Conservation (phyloP, 1,284 basidiomycete species). For the Mycena citricolor region DNA sequence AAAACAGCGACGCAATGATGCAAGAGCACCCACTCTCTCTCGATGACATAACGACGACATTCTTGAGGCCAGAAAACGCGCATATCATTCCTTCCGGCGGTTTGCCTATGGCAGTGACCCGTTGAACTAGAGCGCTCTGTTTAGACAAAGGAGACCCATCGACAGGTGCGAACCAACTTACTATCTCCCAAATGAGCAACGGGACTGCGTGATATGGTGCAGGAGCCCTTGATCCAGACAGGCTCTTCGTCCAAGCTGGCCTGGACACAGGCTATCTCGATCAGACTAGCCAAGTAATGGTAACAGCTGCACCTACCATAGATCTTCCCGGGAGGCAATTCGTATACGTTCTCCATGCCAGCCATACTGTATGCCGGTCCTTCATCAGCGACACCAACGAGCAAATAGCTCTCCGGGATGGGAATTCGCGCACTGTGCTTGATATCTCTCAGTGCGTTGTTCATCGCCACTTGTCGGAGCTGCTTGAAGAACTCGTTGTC, state of each 20-base stretch:
- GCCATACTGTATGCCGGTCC: constrained; percentile 55
- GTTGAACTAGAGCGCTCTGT: constrained; percentile 50
- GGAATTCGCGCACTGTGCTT: constrained; percentile 73
- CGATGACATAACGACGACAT: constrained; percentile 74
- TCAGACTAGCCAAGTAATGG: neutral
- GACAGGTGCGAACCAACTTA: constrained; percentile 28
- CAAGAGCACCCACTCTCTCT: constrained; percentile 37
- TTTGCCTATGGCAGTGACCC: constrained; percentile 68
- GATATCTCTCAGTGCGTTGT: constrained; percentile 64
- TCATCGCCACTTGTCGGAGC: constrained; percentile 55
- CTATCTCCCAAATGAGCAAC: constrained; percentile 67
- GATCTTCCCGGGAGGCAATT: constrained; percentile 53
- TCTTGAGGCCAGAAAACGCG: constrained; percentile 61
- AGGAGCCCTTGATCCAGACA: constrained; percentile 36
- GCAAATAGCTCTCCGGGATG: constrained; percentile 61
- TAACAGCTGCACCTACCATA: constrained; percentile 49
- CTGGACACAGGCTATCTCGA: constrained; percentile 37
- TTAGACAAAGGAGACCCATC: constrained; percentile 6
- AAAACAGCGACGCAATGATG: neutral
- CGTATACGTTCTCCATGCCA: constrained; percentile 52
- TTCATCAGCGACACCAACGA: constrained; percentile 81
- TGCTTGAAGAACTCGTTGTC: constrained; percentile 60
- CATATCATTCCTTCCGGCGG: constrained; percentile 59
- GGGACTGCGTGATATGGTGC: constrained; percentile 40
- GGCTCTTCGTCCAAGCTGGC: constrained; percentile 32